phyloP scores from a whole-genome alignment of 352 stramenopile genomes.

The Aphanomyces invadans region DNA sequence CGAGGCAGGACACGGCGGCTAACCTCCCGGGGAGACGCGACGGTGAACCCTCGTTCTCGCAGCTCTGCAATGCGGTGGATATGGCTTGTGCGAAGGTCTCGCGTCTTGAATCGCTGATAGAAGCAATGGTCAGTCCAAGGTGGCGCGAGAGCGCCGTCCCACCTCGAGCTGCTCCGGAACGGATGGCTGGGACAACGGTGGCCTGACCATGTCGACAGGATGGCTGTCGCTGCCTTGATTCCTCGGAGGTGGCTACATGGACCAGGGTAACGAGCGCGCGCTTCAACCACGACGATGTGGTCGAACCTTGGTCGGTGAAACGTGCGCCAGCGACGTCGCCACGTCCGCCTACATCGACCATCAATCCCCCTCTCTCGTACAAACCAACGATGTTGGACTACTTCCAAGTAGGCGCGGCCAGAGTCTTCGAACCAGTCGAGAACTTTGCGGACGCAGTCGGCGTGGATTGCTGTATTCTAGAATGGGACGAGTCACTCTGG shows the following conservation, averaged over 20 bases:
- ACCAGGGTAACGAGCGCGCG: not conserved
- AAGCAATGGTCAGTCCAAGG: not conserved
- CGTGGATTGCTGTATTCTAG: constrained; percentile 42
- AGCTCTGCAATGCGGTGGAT: constrained; percentile 61
- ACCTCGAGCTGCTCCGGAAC: not conserved
- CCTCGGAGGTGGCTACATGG: not conserved
- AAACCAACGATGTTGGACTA: constrained; percentile 7
- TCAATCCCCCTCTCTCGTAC: too few species aligned
- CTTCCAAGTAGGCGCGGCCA: constrained; percentile 20
- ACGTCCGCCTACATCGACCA: constrained; percentile 21
- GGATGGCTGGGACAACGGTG: not conserved
- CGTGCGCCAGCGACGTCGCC: constrained; percentile 36
- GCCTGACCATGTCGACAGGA: not conserved
- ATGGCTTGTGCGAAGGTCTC: constrained; percentile 51
- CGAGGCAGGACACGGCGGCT: constrained; percentile 27
- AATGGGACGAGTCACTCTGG: too few species aligned
- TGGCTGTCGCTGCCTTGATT: not conserved
- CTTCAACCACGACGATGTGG: not conserved
- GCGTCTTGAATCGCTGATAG: constrained; percentile 47
- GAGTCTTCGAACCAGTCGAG: constrained; percentile 57
- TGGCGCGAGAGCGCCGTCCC: not conserved
- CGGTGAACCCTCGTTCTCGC: constrained; percentile 27
- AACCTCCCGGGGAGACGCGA: constrained; percentile 26
- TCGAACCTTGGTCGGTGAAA: constrained; percentile 50
- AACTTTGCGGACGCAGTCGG: constrained; percentile 39